phyloP scores from a whole-genome alignment of 176 grass and related monocot species.

The Carex littledalei region DNA sequence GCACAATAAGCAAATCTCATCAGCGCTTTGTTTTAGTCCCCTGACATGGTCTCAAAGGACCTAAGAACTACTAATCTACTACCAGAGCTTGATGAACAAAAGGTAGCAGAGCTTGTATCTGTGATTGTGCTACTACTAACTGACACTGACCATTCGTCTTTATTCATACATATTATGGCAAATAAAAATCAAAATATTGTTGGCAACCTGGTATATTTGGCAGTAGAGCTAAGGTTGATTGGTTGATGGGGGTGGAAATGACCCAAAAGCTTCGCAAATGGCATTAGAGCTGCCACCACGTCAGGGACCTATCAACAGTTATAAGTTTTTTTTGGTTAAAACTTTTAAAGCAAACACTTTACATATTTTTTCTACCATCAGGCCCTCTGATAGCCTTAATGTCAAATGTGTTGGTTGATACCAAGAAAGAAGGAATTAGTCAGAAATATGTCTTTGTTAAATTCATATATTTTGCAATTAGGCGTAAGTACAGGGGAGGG shows the following conservation, averaged over 20 bases:
- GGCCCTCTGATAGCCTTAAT: neutral
- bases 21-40: constrained; percentile 29
- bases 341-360: constrained; percentile 50
- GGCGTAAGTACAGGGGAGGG: too few relatives aligned
- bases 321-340: constrained; percentile 38
- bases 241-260: neutral
- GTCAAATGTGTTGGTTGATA: neutral
- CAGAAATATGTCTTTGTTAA: too few relatives aligned
- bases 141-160: constrained; percentile 28
- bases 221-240: neutral
- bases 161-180: constrained; percentile 61
- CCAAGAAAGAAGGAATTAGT: neutral
- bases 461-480: too few relatives aligned
- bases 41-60: constrained; percentile 24
- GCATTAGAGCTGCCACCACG: neutral
- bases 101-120: neutral
- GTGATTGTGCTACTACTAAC: neutral
- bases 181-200: constrained; percentile 88
- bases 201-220: constrained; percentile 39
- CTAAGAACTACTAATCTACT: constrained; percentile 24
- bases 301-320: neutral
- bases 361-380: neutral
- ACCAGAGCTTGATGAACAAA: neutral
- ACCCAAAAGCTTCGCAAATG: neutral
- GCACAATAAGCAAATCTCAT: too few relatives aligned